phyloP scores from a whole-genome alignment of 2,329 filamentous ascomycete species.

The Aspergillus latus region DNA sequence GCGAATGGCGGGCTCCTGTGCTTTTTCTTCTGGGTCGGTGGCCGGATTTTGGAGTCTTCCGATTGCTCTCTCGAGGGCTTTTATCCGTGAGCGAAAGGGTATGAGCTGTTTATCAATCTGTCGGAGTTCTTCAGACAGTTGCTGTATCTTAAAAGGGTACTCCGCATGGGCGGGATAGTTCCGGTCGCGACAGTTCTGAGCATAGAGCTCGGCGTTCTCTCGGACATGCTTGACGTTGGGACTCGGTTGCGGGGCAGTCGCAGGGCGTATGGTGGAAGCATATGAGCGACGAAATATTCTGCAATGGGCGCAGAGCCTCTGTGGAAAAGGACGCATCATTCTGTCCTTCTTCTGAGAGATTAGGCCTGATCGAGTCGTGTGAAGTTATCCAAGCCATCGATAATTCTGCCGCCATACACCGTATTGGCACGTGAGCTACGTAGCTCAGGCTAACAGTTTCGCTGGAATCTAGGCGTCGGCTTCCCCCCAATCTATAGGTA shows the following conservation, averaged over 20 bases:
- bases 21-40: constrained; percentile 24
- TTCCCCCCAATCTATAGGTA: too few relatives aligned
- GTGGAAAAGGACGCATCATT: constrained; percentile 8
- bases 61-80: constrained; percentile 45
- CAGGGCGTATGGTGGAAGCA: constrained; percentile 43
- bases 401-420: constrained; percentile 5
- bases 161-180: constrained; percentile 67
- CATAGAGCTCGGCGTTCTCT: constrained; percentile 75
- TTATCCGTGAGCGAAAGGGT: constrained; percentile 44
- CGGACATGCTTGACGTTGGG: constrained; percentile 90
- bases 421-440: neutral
- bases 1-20: constrained; percentile 27
- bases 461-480: too few relatives aligned
- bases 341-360: neutral
- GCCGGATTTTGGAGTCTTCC: constrained; percentile 27
- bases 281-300: constrained; percentile 24
- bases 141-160: constrained; percentile 54
- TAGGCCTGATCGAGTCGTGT: neutral
- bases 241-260: constrained; percentile 73
- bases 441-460: neutral
- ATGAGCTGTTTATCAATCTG: constrained; percentile 43
- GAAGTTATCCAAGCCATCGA: constrained; percentile 3
- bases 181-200: constrained; percentile 77
- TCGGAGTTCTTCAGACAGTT: constrained; percentile 38
- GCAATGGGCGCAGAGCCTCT: constrained; percentile 36